Evolutionary conservation across 2,329 filamentous ascomycete genomes (phyloP), one percentile per base, ranked within the genome.

Genomic region (Mycosphaerella arachidis): DNA sequence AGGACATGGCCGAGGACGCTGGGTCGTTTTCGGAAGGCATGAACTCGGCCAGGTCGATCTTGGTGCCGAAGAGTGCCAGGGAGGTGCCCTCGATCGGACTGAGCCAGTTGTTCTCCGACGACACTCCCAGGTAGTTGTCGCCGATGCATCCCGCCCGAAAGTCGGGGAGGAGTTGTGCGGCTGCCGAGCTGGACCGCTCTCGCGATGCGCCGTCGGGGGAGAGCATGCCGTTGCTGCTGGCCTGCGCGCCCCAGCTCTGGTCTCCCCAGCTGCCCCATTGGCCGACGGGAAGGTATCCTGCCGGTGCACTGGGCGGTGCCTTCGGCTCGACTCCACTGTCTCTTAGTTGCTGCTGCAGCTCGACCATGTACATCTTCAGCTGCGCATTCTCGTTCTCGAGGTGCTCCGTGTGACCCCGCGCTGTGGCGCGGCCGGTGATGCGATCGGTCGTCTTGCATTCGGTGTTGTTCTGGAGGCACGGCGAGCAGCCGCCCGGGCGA

Each of bases 371-470:
- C 58, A 80, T 78, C 64, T 87, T 80, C 77, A 93, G 83, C 66
- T 82, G 82, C n/a, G 76, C 78, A 73, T 88, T 87, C 70, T 92
- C 86, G 61, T 83, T 82, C 74, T 96, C 90, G 58, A 94, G 79
- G 67, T 87, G 84, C 71, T 92, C 87, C 65, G 90, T 81, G 70
- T 93, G 91, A 56, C 91, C 91, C 68, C 91, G 82, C 59, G 86
- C 85, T 61, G 90, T 88, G 54, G 91, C 90, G 63, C 89, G 87
- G 60, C 91, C 90, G 3, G 90, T 92, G 70, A 94, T 91, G 68
- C 91, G 86, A 74, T 96, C 91, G 59, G 91, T 96, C 56, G 92
- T 92, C 76, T 85, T 87, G 77, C 91, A 96, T 70, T 90, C 84
- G 68, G 89, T 85, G 64, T 85, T 86, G 72, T 90, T 89, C 74